Conservation (phyloP, 1,284 basidiomycete genomes). For the Rhodotorula sp. region DNA sequence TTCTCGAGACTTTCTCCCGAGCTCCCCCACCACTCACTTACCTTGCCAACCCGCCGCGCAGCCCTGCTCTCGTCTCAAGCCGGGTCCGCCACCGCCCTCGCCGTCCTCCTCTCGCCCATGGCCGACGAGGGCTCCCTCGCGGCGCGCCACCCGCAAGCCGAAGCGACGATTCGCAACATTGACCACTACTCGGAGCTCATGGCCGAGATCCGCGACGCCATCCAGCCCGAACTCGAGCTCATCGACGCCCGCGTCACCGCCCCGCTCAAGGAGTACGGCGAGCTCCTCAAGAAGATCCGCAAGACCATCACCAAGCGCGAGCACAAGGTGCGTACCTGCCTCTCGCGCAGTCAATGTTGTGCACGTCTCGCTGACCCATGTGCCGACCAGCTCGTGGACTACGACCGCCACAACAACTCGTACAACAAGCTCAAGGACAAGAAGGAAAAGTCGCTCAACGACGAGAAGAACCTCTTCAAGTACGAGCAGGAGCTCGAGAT, state of each 20-base stretch:
- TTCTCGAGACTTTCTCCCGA: no score
- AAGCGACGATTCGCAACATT: conserved; percentile 77
- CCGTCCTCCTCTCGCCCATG: conserved; percentile 76
- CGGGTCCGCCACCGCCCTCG: conserved; percentile 74
- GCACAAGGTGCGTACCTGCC: conserved; percentile 69
- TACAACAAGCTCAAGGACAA: conserved; percentile 94
- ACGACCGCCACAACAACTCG: conserved; percentile 93
- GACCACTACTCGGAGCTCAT: conserved; percentile 69
- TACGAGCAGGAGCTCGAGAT: conserved; percentile 97
- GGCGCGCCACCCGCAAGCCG: conserved; percentile 73
- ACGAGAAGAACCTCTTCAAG: conserved; percentile 82
- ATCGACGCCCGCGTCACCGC: conserved; percentile 83
- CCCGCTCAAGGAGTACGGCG: conserved; percentile 85
- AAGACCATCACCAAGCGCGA: conserved; percentile 96
- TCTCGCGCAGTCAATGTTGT: not conserved
- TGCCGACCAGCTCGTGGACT: conserved; percentile 73
- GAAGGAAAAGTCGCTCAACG: conserved; percentile 86
- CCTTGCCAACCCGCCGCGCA: conserved; percentile 46
- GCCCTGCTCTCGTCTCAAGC: conserved; percentile 78
- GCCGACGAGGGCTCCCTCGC: conserved; percentile 58
- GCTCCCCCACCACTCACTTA: not conserved
- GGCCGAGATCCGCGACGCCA: conserved; percentile 72
- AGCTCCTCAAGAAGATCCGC: conserved; percentile 81
- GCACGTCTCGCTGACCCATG: no score
- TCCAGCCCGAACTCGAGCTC: conserved; percentile 90